Evolutionary conservation across 176 grass and related monocot species (phyloP).

Genomic region (Carex pumila): DNA sequence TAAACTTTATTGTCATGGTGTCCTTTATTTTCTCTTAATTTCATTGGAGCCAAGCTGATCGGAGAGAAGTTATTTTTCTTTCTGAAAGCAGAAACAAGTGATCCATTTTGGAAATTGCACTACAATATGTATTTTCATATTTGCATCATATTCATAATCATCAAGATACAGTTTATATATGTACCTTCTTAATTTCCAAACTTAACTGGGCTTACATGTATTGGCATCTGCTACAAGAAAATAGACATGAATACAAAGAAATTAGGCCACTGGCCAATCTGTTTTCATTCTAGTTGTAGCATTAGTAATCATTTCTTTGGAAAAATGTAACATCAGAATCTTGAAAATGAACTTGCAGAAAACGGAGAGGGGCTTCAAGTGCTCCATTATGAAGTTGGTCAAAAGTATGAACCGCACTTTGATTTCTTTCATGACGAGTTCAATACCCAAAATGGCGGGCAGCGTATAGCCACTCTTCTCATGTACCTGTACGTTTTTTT

Average conservation of each 20-base stretch:
- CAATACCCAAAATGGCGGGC: conserved; percentile 86
- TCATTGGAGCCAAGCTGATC: not conserved
- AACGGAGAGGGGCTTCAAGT: conserved; percentile 95
- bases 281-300: not conserved
- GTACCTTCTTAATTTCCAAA: not conserved
- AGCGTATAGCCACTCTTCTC: conserved; percentile 91
- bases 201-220: not conserved
- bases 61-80: not conserved
- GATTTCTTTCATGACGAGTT: conserved; percentile 92
- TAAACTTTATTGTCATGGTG: not conserved
- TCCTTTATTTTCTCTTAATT: not conserved
- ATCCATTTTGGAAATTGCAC: not conserved
- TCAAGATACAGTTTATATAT: not conserved
- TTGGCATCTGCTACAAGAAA: not conserved
- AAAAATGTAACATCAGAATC: not conserved
- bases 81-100: not conserved
- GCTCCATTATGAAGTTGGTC: conserved; percentile 96
- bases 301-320: not conserved
- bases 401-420: conserved; percentile 92
- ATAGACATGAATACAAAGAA: not conserved
- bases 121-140: not conserved
- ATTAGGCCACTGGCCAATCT: not conserved
- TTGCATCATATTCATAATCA: not conserved
- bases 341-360: conserved; percentile 35
- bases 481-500: conserved; percentile 90